Evolutionary conservation across 805 yeast species (phyloP).

Genomic region (Wickerhamomyces pijperi): DNA sequence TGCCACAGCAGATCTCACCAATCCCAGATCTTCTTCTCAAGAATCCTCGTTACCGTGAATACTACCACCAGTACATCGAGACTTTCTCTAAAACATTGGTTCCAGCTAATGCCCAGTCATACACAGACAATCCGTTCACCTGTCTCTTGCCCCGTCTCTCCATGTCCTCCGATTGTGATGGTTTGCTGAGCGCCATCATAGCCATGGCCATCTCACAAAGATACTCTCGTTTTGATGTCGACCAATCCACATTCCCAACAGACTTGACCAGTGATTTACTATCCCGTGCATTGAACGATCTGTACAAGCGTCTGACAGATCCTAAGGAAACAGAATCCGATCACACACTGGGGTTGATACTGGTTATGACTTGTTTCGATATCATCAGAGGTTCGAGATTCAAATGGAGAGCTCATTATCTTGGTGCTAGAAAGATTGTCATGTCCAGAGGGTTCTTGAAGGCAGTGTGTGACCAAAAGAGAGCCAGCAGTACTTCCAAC

Average conservation of each 20-base stretch:
- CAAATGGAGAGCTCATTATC: slow-evolving; percentile 53
- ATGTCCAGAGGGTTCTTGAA: slow-evolving; percentile 35
- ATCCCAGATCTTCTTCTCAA: slow-evolving; percentile 50
- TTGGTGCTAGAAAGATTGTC: slow-evolving; percentile 59
- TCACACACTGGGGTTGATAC: slow-evolving; percentile 49
- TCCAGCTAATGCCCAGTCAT: slow-evolving; percentile 49
- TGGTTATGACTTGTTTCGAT: slow-evolving; percentile 49
- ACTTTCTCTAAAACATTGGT: slow-evolving; percentile 52
- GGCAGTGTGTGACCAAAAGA: slow-evolving; percentile 12
- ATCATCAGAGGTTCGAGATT: slow-evolving; percentile 28
- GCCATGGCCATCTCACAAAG: slow-evolving; percentile 37
- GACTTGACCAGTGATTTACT: slow-evolving; percentile 41
- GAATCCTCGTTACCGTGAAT: slow-evolving; percentile 48
- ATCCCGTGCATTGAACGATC: slow-evolving; percentile 44
- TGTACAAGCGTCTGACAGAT: slow-evolving; percentile 38
- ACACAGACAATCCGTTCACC: slow-evolving; percentile 55
- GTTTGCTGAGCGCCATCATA: slow-evolving; percentile 42
- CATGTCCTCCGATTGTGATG: slow-evolving; percentile 41
- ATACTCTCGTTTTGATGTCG: slow-evolving; percentile 8
- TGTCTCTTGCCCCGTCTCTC: slow-evolving; percentile 60
- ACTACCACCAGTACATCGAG: slow-evolving; percentile 52
- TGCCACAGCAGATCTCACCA: slow-evolving; percentile 18
- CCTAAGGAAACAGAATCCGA: slow-evolving; percentile 48
- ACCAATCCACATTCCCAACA: slow-evolving; percentile 12
- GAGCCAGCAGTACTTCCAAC: background rate